Conservation (phyloP, 176 grass and related monocot genomes). For the Raddia distichophylla region DNA sequence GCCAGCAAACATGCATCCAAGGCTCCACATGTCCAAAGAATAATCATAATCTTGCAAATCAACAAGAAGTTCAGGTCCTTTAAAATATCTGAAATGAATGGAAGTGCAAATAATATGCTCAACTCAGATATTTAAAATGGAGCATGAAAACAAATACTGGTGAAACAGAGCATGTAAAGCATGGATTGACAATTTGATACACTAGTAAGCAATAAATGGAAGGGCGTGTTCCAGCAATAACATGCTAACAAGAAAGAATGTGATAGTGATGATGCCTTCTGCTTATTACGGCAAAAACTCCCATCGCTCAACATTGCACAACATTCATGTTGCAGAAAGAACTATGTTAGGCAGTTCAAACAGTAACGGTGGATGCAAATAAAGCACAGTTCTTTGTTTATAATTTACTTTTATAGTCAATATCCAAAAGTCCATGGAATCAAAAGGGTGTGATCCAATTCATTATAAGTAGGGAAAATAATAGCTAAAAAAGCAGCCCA, state of each 20-base stretch:
- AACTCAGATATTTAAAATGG: constrained; percentile 26
- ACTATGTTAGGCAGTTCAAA: constrained; percentile 26
- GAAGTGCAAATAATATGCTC: constrained; percentile 12
- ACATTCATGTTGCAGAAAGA: constrained; percentile 7
- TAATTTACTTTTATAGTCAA: constrained; percentile 19
- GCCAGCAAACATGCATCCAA: constrained; percentile 99
- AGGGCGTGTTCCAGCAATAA: neutral
- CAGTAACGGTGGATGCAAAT: constrained; percentile 5
- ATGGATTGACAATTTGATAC: neutral
- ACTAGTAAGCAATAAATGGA: constrained; percentile 22
- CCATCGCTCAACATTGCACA: neutral
- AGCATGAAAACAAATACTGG: neutral
- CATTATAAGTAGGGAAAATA: constrained; percentile 20
- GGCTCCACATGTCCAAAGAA: constrained; percentile 93
- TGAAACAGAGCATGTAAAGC: constrained; percentile 23
- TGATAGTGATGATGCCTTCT: neutral
- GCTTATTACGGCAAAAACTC: neutral
- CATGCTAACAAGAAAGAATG: neutral
- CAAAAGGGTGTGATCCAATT: constrained; percentile 12
- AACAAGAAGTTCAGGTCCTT: constrained; percentile 93
- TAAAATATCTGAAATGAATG: constrained; percentile 76
- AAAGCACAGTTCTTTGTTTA: neutral
- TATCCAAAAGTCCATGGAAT: constrained; percentile 1
- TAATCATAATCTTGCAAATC: constrained; percentile 98
- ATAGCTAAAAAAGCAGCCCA: neutral